Base-by-base conservation (phyloP, 1,139 yeast species). In the Blastobotrys raffinosifermentans region DNA sequence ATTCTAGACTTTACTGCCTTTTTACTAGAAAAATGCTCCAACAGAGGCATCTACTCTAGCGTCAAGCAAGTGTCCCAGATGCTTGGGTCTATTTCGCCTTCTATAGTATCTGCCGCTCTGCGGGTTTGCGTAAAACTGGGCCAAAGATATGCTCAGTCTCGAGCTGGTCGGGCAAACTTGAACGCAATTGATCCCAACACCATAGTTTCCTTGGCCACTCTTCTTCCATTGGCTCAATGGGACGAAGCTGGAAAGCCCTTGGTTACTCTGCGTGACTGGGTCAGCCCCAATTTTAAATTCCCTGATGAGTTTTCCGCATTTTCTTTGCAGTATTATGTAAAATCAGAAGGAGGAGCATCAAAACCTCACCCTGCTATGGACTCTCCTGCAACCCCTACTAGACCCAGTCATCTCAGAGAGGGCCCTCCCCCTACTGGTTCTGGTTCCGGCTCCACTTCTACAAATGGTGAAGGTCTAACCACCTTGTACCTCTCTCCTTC, bases 11-110 rank as follows among this genome's bases (percentile, higher is more conserved):
- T 84, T 52, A 72, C 91, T 0, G 68, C 73, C 25, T 61, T 75
- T 42, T 63, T 89, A 32, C 63, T 87, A 35, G 85, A 80, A 31
- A 77, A 83, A 49, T 81, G 93, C 44, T 69, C 78, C 17, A 79
- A 80, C 50, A 70, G 85, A 44, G 71, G 72, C 38, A 68, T 85
- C 13, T 89, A 84, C 58, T 67, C 79, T 14, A 79, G 89, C 23
- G 65, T 74, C 31, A 83, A 81, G 41, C 67, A 80, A 36, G 67
- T 87, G 41, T 75, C 70, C 44, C 69, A 69, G 32, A 64, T 89
- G 47, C 56, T 87, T 38, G 73, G 73, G 43, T 71, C 81, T 11
- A 74, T 78, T 2, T 74, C 81, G 6, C 63, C 82, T 22, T 70
- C 69, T 26, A 73, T 86, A 6, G 70, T 80, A 41, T 64, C 80